Percentiles rank a stretch among this genome's conserved stretches.
These are phyloP conservation scores for Schizochytrium sp. DNA, from an alignment of 108 stramenopile genomes.

Conservation along the genomic window DNA sequence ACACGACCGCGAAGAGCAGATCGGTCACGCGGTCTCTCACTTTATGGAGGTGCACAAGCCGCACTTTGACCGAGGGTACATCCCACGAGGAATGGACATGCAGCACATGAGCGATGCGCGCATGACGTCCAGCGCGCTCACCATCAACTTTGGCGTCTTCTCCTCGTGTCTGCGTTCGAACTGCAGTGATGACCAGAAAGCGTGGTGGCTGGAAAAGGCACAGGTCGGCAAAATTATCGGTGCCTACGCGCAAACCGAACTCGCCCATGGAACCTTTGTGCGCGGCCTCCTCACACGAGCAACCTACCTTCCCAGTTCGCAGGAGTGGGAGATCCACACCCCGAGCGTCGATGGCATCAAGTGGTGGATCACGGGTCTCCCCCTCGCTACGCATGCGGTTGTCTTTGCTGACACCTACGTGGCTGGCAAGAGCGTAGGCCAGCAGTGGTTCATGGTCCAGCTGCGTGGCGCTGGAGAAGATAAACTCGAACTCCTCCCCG, in stretches of 20 bases:
- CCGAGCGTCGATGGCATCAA: neutral
- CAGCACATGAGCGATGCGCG: conserved; percentile 18
- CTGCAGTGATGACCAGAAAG: neutral
- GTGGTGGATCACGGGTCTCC: conserved; percentile 4
- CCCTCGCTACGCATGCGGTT: neutral
- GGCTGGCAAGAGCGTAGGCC: neutral
- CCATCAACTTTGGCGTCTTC: conserved; percentile 17
- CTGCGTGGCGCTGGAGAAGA: neutral
- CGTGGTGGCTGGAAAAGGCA: neutral
- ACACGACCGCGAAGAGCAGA: neutral
- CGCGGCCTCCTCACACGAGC: neutral
- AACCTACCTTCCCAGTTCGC: neutral
- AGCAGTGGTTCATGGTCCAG: conserved; percentile 7
- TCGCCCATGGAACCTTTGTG: neutral
- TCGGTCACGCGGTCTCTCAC: neutral
- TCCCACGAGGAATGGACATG: neutral
- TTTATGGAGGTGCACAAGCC: conserved; percentile 12
- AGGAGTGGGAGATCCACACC: neutral
- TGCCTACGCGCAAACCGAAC: neutral
- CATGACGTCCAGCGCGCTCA: neutral
- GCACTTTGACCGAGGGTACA: conserved; percentile 1
- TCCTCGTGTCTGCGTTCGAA: neutral
- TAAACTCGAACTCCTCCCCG: neutral
- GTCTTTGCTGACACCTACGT: neutral
- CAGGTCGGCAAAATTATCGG: neutral